Percentiles rank a stretch among this genome's conserved stretches.
Evolutionary conservation across 108 stramenopile species (phyloP).

Genomic region (Discostella stelligeroides): DNA sequence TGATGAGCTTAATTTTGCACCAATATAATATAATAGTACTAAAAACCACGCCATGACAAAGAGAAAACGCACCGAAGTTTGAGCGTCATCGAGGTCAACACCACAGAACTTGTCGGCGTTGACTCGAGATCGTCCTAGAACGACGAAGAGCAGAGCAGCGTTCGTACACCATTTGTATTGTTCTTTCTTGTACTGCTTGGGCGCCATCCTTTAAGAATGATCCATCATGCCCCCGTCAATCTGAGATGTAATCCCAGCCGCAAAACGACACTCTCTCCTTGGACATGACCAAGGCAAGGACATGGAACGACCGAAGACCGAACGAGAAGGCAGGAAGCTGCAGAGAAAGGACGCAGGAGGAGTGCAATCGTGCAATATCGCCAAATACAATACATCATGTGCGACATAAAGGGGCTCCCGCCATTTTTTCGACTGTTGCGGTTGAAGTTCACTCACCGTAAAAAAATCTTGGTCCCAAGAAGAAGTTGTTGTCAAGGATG

Average conservation of each 20-base stretch:
- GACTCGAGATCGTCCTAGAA: not conserved
- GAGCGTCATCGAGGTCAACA: slow-evolving; percentile 17
- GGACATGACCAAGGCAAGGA: too few relatives aligned
- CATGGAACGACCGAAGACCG: too few relatives aligned
- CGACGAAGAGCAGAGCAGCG: not conserved
- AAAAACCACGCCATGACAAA: not conserved
- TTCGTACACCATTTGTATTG: not conserved
- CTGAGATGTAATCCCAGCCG: too few relatives aligned
- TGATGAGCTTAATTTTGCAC: not conserved
- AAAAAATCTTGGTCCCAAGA: not conserved
- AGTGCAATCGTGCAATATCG: too few relatives aligned
- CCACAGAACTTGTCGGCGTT: slow-evolving; percentile 36
- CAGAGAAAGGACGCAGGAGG: not conserved
- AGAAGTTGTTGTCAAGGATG: too few relatives aligned
- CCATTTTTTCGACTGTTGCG: not conserved
- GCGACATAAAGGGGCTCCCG: too few relatives aligned
- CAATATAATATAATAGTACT: not conserved
- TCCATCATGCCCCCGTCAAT: too few relatives aligned
- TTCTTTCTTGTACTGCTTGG: too few relatives aligned
- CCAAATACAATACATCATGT: not conserved
- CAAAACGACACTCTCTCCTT: too few relatives aligned
- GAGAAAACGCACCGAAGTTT: slow-evolving; percentile 8
- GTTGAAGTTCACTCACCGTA: not conserved
- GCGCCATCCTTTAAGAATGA: too few relatives aligned
- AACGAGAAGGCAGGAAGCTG: too few relatives aligned